Conservation (phyloP, 2,329 filamentous ascomycete genomes). For the Sordariomycetes sp. region DNA sequence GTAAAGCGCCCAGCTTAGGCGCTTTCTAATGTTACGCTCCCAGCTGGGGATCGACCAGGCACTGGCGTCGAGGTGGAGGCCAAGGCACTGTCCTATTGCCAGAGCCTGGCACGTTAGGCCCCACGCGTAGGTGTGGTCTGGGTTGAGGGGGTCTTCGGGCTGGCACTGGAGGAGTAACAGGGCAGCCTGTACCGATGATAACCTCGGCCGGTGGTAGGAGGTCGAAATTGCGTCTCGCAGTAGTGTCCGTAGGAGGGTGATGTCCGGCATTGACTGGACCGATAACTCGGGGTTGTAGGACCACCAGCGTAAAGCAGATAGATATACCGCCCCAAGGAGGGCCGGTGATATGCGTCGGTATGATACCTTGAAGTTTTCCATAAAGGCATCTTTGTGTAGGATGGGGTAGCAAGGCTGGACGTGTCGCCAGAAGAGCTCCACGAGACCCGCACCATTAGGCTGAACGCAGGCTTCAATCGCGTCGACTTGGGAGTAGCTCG, state of each 20-base stretch:
- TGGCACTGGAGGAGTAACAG: constrained; percentile 24
- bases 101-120: constrained; percentile 30
- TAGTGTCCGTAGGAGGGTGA: constrained; percentile 16
- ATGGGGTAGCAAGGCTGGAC: constrained; percentile 39
- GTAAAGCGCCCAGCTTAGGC: constrained; percentile 45
- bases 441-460: constrained; percentile 40
- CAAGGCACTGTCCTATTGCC: constrained; percentile 35
- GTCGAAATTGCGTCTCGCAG: constrained; percentile 17
- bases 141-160: constrained; percentile 18
- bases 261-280: constrained; percentile 20
- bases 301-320: constrained; percentile 20
- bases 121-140: constrained; percentile 18
- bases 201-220: constrained; percentile 21
- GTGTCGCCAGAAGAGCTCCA: constrained; percentile 45
- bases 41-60: constrained; percentile 42
- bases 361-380: constrained; percentile 36
- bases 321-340: constrained; percentile 35
- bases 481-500: constrained; percentile 10
- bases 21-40: constrained; percentile 42
- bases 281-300: constrained; percentile 27
- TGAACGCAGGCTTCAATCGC: constrained; percentile 41
- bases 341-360: constrained; percentile 37
- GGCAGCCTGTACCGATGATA: constrained; percentile 28
- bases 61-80: constrained; percentile 39
- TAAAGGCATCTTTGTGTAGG: constrained; percentile 35